phyloP scores from a whole-genome alignment of 1,284 basidiomycete species.

The Sphagnurus paluster region DNA sequence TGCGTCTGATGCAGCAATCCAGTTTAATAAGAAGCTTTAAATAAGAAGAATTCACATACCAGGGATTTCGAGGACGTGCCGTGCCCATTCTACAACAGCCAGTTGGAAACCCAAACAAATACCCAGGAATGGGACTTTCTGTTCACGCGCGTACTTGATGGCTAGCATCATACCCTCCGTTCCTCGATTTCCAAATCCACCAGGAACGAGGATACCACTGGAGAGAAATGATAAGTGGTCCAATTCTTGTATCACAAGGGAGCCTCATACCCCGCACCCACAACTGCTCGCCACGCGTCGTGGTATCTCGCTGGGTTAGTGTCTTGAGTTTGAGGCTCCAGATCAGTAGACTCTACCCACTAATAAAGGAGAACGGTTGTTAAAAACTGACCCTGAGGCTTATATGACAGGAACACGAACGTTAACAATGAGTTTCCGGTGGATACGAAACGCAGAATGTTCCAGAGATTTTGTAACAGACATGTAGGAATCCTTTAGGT shows the following conservation, averaged over 20 bases:
- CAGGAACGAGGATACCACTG: conserved; percentile 93
- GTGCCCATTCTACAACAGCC: conserved; percentile 94
- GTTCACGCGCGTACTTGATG: conserved; percentile 95
- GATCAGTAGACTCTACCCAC: conserved; percentile 98
- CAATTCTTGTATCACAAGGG: background rate
- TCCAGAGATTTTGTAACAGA: conserved; percentile 97
- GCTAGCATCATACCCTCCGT: conserved; percentile 98
- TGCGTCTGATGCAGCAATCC: conserved; percentile 56
- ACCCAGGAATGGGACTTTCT: conserved; percentile 93
- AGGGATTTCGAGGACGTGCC: conserved; percentile 78
- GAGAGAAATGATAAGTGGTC: background rate
- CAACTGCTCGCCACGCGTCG: conserved; percentile 93
- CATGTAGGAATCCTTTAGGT: conserved; percentile 98
- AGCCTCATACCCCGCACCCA: conserved; percentile 76
- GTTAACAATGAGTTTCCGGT: conserved; percentile 79
- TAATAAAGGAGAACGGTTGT: conserved; percentile 28
- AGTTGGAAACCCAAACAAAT: conserved; percentile 99
- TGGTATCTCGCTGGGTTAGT: conserved; percentile 89
- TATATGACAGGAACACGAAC: conserved; percentile 48
- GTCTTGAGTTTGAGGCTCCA: conserved; percentile 81
- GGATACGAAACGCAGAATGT: conserved; percentile 93
- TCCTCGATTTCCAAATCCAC: conserved; percentile 92
- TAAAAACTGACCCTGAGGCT: conserved; percentile 5
- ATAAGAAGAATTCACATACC: conserved; percentile 46
- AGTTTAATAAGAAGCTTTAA: conserved; percentile 4